Evolutionary conservation across 805 yeast species (phyloP), one percentile per base, ranked within the genome.

Genomic region (Saccharomycopsis microspora): DNA sequence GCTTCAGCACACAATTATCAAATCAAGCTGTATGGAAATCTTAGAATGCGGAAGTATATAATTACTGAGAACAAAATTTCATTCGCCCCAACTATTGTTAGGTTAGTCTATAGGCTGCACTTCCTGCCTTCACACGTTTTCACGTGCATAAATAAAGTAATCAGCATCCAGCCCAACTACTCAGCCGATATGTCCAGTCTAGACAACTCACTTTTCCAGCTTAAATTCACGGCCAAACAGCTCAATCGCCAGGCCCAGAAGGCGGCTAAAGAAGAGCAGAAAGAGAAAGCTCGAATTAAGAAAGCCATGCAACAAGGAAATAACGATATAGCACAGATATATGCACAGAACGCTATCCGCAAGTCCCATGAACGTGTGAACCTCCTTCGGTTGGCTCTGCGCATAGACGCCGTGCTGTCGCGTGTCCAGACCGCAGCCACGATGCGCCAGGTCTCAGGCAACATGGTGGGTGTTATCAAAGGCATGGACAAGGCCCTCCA

Each of bases 341-440:
- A 93, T 58, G 98, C 98, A 0, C 95, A 89, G 55, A 93, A 89
- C 64, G 96, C 97, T 37, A 87, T 94, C 41, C 75, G 99, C 44
- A 93, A 93, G 64, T 74, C 84, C 42, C 85, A 84, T 57, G 99
- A 93, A 63, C 70, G 90, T 53, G 70, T 90, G 46, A 90, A 84
- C 60, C 65, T 93, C 47, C 67, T 93, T 46, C 72, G 90, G 55
- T 69, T 93, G 49, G 83, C 96, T 0, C 85, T 96, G 0, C 68
- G 97, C 49, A 85, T 93, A 27, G 99, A 93, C 65, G 90, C 97
- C 0, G 98, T 93, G 29, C 95, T 97, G 0, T 82, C 94, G 3
- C 68, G 98, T 50, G 95, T 93, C 2, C 97, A 90, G 58, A 93
- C 99, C 0, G 98, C 98, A 0, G 97, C 93, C 5, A 90, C 97